These are phyloP conservation scores for Aspergillus fischeri DNA, from an alignment of 2,329 filamentous ascomycete species.

Conservation along the genomic window DNA sequence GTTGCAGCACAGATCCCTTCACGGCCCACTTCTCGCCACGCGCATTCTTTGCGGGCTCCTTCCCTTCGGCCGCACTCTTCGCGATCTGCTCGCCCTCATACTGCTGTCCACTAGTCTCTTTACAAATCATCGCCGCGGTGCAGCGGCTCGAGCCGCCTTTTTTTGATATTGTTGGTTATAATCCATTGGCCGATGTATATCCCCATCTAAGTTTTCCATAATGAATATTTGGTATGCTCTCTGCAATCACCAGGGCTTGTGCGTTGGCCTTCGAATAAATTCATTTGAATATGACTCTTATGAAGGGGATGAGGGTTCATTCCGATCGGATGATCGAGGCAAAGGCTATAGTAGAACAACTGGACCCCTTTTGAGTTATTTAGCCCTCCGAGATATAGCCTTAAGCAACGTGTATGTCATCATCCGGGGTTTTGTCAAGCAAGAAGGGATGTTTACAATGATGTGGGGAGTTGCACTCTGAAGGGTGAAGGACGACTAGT, in stretches of 20 bases:
- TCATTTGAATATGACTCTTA: neutral
- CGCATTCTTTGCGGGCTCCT: conserved; percentile 3
- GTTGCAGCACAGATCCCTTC: conserved; percentile 6
- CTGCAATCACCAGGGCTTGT: neutral
- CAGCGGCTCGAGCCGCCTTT: neutral
- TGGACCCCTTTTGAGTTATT: neutral
- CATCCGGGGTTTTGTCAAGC: too few species aligned
- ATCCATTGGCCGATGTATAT: neutral
- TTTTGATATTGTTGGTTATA: neutral
- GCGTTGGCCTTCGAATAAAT: neutral
- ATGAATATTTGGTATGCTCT: neutral
- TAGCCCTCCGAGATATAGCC: neutral
- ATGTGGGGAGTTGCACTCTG: neutral
- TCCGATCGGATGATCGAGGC: neutral
- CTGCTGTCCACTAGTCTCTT: conserved; percentile 3
- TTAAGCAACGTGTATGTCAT: neutral
- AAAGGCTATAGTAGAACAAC: neutral
- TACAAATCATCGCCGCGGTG: neutral
- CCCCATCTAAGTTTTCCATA: neutral
- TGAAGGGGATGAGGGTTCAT: neutral
- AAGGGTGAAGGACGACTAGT: neutral
- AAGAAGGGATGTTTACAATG: neutral
- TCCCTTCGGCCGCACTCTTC: conserved; percentile 11
- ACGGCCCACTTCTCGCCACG: conserved; percentile 10
- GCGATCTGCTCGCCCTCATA: conserved; percentile 12